Evolutionary conservation across 495 filamentous ascomycete genomes (phyloP), one percentile per base, ranked within the genome.

Genomic region (Lasiosphaeria hispida): DNA sequence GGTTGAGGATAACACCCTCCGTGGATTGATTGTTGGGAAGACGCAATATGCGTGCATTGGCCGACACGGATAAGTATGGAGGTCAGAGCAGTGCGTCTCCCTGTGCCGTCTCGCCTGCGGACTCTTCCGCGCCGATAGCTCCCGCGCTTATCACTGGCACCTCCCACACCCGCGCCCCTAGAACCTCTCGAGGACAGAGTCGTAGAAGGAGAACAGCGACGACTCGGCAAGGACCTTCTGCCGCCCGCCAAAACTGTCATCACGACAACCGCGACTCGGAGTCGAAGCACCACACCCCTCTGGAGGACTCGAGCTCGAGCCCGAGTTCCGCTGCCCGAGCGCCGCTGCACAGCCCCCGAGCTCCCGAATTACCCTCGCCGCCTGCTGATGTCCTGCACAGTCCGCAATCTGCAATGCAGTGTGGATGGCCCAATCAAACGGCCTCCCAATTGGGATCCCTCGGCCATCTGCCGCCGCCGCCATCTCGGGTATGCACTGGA

Each of bases 101-200:
- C 23, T 30, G 23, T 30, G 2, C 23, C 23, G 23, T 30, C 2
- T 30, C 23, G 23, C 5, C 2, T 30, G 23, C 23, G 23, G 23
- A 30, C 23, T 2, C 23, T 30, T 30, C 23, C 23, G 23, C 23
- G 23, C 23, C 23, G 23, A 30, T 30, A 30, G 23, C 2, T 30
- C 23, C 23, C 23, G 23, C 23, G 23, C 23, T 30, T 30, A 30
- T 30, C 23, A 5, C 23, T 5, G n/a, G n/a, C n/a, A n/a, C n/a
- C n/a, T 30, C 23, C 23, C 23, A 30, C 23, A 30, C 5, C 23
- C 23, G 5, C 23, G 23, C 5, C 23, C 41, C 35, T n/a, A 52
- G 36, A 52, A 52, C 49, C 49, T 52, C 49, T 52, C 49, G 1
- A 52, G 49, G 18, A 52, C 49, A 37, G 39, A 52, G 36, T 52